These are phyloP conservation scores for Erysiphe neolycopersici DNA, from an alignment of 2,329 filamentous ascomycete genomes.

Conservation along the genomic window DNA sequence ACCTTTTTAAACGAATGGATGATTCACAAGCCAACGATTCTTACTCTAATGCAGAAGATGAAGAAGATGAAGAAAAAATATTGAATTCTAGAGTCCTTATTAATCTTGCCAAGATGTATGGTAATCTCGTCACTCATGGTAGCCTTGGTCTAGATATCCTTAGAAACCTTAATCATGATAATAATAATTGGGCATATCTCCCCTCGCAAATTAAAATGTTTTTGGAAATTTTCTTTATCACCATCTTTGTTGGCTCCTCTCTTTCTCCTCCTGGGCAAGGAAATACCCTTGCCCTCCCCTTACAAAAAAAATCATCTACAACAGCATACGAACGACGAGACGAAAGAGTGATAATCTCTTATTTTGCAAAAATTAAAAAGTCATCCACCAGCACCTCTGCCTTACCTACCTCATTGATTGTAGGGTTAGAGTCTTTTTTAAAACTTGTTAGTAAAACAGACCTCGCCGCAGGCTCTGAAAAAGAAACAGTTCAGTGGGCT, in stretches of 20 bases:
- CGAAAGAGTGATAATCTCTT: conserved; percentile 30
- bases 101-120: conserved; percentile 41
- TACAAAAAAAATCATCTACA: conserved; percentile 1
- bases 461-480: conserved; percentile 21
- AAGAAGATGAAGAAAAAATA: conserved; percentile 22
- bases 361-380: conserved; percentile 38
- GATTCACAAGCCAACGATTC: conserved; percentile 40
- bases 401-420: conserved; percentile 38
- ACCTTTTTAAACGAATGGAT: conserved; percentile 62
- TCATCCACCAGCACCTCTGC: conserved; percentile 20
- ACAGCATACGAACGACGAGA: conserved; percentile 24
- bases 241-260: conserved; percentile 36
- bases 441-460: conserved; percentile 41
- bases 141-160: conserved; percentile 29
- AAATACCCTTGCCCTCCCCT: neutral
- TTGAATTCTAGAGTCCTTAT: conserved; percentile 31
- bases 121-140: conserved; percentile 31
- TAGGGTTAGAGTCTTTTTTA: conserved; percentile 56
- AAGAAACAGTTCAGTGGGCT: conserved; percentile 20
- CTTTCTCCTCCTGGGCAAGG: conserved; percentile 17
- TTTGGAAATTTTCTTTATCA: conserved; percentile 55
- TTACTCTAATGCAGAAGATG: conserved; percentile 17
- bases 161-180: conserved; percentile 47
- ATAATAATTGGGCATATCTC: conserved; percentile 41
- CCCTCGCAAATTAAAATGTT: conserved; percentile 54